Evolutionary conservation across 2,329 filamentous ascomycete species (phyloP).

Genomic region (Ceratocystis variospora): DNA sequence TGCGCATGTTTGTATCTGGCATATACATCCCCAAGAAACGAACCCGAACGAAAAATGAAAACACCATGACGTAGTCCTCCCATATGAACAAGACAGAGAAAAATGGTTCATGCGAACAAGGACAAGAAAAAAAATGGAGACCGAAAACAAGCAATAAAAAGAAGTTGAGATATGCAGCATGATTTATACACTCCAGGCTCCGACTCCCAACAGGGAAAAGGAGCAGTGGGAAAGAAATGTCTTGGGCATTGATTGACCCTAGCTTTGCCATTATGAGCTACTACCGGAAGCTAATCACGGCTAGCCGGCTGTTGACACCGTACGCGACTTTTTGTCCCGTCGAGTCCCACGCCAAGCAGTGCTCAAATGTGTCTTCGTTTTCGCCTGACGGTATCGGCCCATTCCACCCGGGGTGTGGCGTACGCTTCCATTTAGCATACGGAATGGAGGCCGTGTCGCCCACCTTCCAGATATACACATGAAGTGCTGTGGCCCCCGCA

Average conservation of each 20-base stretch:
- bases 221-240: too few relatives aligned
- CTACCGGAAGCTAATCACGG: slow-evolving; percentile 37
- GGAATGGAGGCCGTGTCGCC: slow-evolving; percentile 41
- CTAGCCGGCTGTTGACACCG: slow-evolving; percentile 45
- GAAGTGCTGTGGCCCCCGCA: slow-evolving; percentile 45
- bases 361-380: slow-evolving; percentile 45
- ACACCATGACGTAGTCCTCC: neutral
- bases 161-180: slow-evolving; percentile 8
- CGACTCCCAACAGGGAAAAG: neutral
- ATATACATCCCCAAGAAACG: neutral
- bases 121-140: neutral
- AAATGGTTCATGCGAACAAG: too few relatives aligned
- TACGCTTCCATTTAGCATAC: slow-evolving; percentile 45
- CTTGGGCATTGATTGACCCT: too few relatives aligned
- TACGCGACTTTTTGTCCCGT: slow-evolving; percentile 49
- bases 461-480: slow-evolving; percentile 51
- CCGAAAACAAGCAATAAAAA: neutral
- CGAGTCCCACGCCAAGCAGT: slow-evolving; percentile 49
- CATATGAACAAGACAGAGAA: slow-evolving; percentile 3
- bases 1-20: neutral
- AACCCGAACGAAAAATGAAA: neutral
- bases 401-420: slow-evolving; percentile 43
- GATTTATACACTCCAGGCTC: neutral
- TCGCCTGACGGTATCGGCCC: slow-evolving; percentile 40
- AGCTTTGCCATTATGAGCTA: too few relatives aligned